phyloP scores from a whole-genome alignment of 345 rosid species.

The Trapa incisa region DNA sequence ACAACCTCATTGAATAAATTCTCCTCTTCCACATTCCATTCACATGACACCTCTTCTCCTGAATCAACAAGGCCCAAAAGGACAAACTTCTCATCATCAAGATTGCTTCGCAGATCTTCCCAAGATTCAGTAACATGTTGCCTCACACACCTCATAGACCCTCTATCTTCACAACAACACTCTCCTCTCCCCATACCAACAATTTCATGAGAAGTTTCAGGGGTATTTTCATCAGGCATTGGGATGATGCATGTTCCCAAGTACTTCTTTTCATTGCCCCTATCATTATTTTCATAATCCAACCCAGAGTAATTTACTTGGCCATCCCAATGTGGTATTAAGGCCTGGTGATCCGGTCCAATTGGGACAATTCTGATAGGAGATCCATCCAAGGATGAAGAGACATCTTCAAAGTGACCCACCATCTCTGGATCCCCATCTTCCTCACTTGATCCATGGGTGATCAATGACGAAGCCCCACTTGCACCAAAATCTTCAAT shows the following conservation, averaged over 20 bases:
- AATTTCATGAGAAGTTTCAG: conserved; percentile 6
- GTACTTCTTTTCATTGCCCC: conserved; percentile 18
- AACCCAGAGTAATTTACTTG: background rate
- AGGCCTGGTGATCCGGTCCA: conserved; percentile 68
- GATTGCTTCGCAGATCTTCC: conserved; percentile 21
- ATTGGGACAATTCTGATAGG: conserved; percentile 35
- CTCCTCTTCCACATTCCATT: conserved; percentile 69
- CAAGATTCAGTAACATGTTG: conserved; percentile 55
- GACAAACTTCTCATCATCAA: conserved; percentile 37
- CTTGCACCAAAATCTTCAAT: conserved; percentile 11
- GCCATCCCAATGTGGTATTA: conserved; percentile 28
- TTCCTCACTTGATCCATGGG: conserved; percentile 22
- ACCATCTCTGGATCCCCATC: conserved; percentile 13
- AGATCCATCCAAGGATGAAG: conserved; percentile 23
- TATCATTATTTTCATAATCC: background rate
- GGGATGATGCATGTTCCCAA: conserved; percentile 63
- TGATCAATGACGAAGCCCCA: conserved; percentile 16
- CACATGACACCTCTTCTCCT: conserved; percentile 58
- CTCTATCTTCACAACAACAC: conserved; percentile 46
- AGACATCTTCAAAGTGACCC: conserved; percentile 18
- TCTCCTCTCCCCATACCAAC: conserved; percentile 35
- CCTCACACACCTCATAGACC: conserved; percentile 48
- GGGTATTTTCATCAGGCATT: conserved; percentile 24
- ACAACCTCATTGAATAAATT: conserved; percentile 38
- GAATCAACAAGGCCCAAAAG: conserved; percentile 53